These are phyloP conservation scores for Astraeus odoratus DNA, from an alignment of 768 basidiomycete species.

Conservation along the genomic window DNA sequence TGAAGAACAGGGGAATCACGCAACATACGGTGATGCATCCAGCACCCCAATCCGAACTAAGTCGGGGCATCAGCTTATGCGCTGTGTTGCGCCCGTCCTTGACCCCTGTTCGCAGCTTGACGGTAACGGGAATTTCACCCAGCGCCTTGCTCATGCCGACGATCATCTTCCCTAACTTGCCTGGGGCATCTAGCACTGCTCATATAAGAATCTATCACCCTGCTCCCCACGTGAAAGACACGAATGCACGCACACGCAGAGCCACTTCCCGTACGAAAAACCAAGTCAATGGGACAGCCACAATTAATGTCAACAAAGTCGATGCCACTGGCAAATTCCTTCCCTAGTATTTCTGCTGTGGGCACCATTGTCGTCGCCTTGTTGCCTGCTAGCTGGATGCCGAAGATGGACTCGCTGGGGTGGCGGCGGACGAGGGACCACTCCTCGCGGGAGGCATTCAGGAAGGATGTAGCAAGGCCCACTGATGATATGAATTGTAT, in stretches of 20 bases:
- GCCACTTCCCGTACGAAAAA: slow-evolving; percentile 87
- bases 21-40: slow-evolving; percentile 38
- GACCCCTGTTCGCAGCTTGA: slow-evolving; percentile 90
- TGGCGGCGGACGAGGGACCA: slow-evolving; percentile 92
- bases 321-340: slow-evolving; percentile 55
- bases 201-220: too few species aligned
- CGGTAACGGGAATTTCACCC: slow-evolving; percentile 85
- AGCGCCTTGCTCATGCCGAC: slow-evolving; percentile 88
- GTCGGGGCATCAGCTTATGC: slow-evolving; percentile 85
- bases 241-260: slow-evolving; percentile 69
- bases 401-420: slow-evolving; percentile 80
- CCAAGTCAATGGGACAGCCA: slow-evolving; percentile 95
- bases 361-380: slow-evolving; percentile 74
- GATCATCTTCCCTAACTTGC: slow-evolving; percentile 79
- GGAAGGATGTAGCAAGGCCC: slow-evolving; percentile 90
- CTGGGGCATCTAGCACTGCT: slow-evolving; percentile 81
- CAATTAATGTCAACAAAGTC: slow-evolving; percentile 96
- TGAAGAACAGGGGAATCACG: not conserved
- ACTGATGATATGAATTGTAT: slow-evolving; percentile 39
- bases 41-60: slow-evolving; percentile 46
- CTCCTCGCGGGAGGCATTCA: slow-evolving; percentile 84
- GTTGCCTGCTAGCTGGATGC: slow-evolving; percentile 88
- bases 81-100: slow-evolving; percentile 81
- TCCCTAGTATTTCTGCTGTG: slow-evolving; percentile 73
- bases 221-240: too few species aligned